Percentiles rank a stretch among this genome's conserved stretches.
Conservation (phyloP, 2,329 filamentous ascomycete species). For the Sordariomycetes sp. region DNA sequence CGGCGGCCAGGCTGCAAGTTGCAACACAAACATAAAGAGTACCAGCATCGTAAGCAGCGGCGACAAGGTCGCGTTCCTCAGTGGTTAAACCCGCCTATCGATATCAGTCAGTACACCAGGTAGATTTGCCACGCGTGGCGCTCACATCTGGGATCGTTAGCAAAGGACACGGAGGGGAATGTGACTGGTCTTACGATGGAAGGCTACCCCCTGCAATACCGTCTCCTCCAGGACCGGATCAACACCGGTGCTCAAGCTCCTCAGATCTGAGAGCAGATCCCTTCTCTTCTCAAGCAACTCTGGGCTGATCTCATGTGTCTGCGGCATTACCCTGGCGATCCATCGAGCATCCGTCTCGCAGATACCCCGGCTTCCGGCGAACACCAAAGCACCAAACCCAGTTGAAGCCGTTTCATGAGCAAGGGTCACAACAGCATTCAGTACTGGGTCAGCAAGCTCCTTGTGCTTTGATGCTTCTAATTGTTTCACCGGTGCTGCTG, state of each 20-base stretch:
- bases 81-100: conserved; percentile 58
- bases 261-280: conserved; percentile 57
- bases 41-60: conserved; percentile 60
- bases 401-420: conserved; percentile 58
- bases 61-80: conserved; percentile 66
- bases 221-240: conserved; percentile 58
- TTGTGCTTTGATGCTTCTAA: conserved; percentile 49
- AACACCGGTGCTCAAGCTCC: conserved; percentile 55
- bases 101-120: too few relatives aligned
- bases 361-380: conserved; percentile 59
- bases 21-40: conserved; percentile 63
- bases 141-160: conserved; percentile 23
- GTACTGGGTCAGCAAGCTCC: conserved; percentile 54
- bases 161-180: too few relatives aligned
- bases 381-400: conserved; percentile 64
- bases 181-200: conserved; percentile 51
- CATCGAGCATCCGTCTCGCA: conserved; percentile 61
- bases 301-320: conserved; percentile 31
- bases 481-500: conserved; percentile 28
- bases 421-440: conserved; percentile 63
- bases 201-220: conserved; percentile 58
- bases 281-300: conserved; percentile 46
- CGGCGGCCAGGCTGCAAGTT: conserved; percentile 72
- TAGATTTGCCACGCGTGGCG: too few relatives aligned
- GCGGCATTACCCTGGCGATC: conserved; percentile 58